Evolutionary conservation across 768 basidiomycete species (phyloP), one percentile per base, ranked within the genome.

Genomic region (Termitomyces sp.): DNA sequence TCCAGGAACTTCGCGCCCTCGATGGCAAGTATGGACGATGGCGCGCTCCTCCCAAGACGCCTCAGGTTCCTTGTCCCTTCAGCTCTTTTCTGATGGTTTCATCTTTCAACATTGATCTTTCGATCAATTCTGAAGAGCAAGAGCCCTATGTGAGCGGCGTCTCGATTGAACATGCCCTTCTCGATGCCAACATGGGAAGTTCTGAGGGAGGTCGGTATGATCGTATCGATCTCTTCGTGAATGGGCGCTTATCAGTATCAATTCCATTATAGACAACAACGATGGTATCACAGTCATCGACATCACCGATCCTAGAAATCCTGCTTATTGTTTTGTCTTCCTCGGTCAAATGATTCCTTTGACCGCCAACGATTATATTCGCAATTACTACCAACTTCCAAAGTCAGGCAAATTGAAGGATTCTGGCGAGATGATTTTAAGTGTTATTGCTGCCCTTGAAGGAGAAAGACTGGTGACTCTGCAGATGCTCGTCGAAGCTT

Each of bases 241-340:
- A n/a, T 38, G n/a, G n/a, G 9, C 21, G 16, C 40, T n/a, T 23
- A 23, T 37, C 25, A 3, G 12, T 16, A 27, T 12, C n/a, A n/a
- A n/a, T n/a, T n/a, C n/a, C 38, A 17, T 54, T 8, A 34, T 12
- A 75, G 73, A 69, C 44, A 72, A 73, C 53, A 66, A 73, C 57
- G 71, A 72, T 42, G 72, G 73, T 0, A 66, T 74, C 5, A 70
- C 72, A 11, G 62, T 74, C 21, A 63, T 73, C 16, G 75, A 75
- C 51, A 58, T 75, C 25, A 69, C 72, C 2, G 62, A 69, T 54
- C 70, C 68, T 1, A 46, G 59, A 32, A 53, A 65, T 32, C 65
- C 69, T 19, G 53, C 68, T 1, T 71, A 70, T 57, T 68, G 71
- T 52, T 71, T 70, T 56, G 54, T 66, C 14, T 5, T 25, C 42